phyloP scores from a whole-genome alignment of 2,329 filamentous ascomycete genomes.

The Claviceps capensis region DNA sequence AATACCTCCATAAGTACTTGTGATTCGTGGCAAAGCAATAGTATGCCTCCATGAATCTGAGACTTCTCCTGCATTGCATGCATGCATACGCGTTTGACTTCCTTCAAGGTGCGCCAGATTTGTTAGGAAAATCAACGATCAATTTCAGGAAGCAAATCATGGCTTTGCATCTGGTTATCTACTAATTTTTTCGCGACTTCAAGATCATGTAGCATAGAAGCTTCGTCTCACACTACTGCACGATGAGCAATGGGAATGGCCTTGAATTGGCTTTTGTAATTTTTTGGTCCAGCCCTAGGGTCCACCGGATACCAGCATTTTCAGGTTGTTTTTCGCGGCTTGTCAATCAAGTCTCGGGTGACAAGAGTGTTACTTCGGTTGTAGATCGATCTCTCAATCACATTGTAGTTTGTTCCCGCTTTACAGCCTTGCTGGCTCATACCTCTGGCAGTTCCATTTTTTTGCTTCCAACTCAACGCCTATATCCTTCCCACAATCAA shows the following conservation, averaged over 20 bases:
- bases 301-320: not conserved
- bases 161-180: no score
- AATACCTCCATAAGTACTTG: no score
- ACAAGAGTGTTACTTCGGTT: not conserved
- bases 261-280: not conserved
- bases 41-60: no score
- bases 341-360: not conserved
- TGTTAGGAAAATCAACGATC: no score
- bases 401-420: not conserved
- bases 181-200: no score
- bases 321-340: not conserved
- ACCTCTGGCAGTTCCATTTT: not conserved
- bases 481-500: slow-evolving; percentile 10
- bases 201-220: no score
- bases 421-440: not conserved
- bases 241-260: not conserved
- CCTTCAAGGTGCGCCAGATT: no score
- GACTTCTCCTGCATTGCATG: no score
- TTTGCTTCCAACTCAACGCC: not conserved
- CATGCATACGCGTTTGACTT: no score
- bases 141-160: no score
- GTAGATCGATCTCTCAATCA: not conserved
- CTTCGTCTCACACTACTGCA: not conserved
- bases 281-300: not conserved
- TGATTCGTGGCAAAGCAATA: no score